phyloP scores from a whole-genome alignment of 805 yeast species.

The Zygotorulaspora florentina region DNA sequence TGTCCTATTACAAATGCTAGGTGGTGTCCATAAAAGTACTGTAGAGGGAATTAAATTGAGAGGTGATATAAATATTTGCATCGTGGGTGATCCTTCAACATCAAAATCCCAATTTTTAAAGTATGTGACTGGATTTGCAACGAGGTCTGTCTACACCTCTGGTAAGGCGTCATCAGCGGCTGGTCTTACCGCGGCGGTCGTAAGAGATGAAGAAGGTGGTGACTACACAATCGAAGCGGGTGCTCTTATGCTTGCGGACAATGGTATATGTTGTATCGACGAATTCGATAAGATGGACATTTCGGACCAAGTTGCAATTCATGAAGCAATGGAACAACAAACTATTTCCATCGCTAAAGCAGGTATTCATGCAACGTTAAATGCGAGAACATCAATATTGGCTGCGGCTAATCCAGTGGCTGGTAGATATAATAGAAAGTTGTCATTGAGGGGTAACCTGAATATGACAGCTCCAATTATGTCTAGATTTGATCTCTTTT shows the following conservation, averaged over 20 bases:
- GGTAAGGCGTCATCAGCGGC: conserved; percentile 99
- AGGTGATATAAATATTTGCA: conserved; percentile 94
- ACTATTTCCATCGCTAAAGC: conserved; percentile 98
- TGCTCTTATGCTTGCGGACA: conserved; percentile 96
- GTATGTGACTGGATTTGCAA: conserved; percentile 86
- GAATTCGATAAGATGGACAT: conserved; percentile 98
- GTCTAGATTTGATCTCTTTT: conserved; percentile 95
- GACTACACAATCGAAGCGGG: conserved; percentile 98
- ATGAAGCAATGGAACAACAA: conserved; percentile 99
- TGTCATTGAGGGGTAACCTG: conserved; percentile 78
- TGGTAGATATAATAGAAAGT: conserved; percentile 90
- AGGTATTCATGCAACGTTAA: conserved; percentile 95
- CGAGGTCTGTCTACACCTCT: conserved; percentile 93
- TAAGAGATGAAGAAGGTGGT: conserved; percentile 94
- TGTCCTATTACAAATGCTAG: conserved; percentile 76
- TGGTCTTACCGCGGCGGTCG: conserved; percentile 97
- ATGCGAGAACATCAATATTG: conserved; percentile 91
- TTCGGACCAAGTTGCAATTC: conserved; percentile 94
- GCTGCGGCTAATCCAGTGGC: conserved; percentile 99
- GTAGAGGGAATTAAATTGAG: conserved; percentile 91
- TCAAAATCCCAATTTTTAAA: conserved; percentile 94
- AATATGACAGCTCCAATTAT: conserved; percentile 97
- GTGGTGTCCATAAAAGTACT: conserved; percentile 93
- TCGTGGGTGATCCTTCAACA: conserved; percentile 97
- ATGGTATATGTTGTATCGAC: conserved; percentile 97